A percentile compares a stretch with the other conserved stretches of the same genome.
Evolutionary conservation across 805 yeast species (phyloP).

Genomic region (Saturnispora gosingensis): DNA sequence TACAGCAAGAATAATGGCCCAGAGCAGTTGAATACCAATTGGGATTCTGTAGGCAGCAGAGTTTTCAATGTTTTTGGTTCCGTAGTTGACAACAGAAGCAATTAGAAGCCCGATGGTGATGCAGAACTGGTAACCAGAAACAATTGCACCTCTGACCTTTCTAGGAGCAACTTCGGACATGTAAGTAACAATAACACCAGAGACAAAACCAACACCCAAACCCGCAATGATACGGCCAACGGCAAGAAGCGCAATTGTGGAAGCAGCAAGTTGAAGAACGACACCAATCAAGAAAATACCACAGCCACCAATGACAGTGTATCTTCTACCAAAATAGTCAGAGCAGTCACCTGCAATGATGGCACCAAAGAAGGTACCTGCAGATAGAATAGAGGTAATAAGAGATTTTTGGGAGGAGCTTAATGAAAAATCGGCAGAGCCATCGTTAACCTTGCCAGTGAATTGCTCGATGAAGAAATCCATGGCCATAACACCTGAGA

Average conservation of each 20-base stretch:
- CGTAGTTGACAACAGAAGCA: constrained; percentile 88
- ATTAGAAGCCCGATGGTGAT: constrained; percentile 92
- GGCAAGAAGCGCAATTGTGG: constrained; percentile 72
- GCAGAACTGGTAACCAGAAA: constrained; percentile 79
- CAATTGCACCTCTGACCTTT: constrained; percentile 84
- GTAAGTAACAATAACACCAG: constrained; percentile 87
- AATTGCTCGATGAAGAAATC: constrained; percentile 41
- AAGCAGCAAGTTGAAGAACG: constrained; percentile 46
- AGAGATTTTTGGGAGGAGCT: constrained; percentile 46
- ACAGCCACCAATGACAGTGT: constrained; percentile 42
- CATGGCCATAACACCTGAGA: constrained; percentile 63
- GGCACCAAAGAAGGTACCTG: constrained; percentile 68
- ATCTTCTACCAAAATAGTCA: constrained; percentile 50
- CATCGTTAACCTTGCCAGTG: constrained; percentile 30
- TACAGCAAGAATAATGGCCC: constrained; percentile 68
- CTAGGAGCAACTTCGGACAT: constrained; percentile 90
- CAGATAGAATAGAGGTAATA: constrained; percentile 57
- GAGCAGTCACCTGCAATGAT: constrained; percentile 43
- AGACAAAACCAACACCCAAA: constrained; percentile 92
- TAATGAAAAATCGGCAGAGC: constrained; percentile 32
- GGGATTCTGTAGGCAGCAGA: constrained; percentile 73
- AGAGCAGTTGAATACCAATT: constrained; percentile 84
- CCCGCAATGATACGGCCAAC: constrained; percentile 90
- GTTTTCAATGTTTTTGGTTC: constrained; percentile 55
- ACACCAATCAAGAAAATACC: constrained; percentile 49